Evolutionary conservation across 768 basidiomycete species (phyloP), one percentile per base, ranked within the genome.

Genomic region (Boletus fagicola): DNA sequence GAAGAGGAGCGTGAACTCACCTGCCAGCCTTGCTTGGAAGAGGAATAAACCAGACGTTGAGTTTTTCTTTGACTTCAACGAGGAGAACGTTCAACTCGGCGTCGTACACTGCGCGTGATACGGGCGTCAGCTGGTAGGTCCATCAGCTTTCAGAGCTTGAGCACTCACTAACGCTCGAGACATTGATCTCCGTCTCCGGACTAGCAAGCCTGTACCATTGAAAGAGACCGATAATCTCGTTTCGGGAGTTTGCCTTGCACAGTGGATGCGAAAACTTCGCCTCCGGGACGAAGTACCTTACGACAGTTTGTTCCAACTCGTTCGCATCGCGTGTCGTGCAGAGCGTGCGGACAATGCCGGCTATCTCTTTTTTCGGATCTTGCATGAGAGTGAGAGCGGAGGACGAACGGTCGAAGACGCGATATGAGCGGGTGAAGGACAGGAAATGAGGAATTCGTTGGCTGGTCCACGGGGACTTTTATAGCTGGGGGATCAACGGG

Each of bases 161-260:
- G 48, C 31, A 74, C 80, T 71, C 53, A 81, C 83, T 75, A 54
- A 83, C 74, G 53, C 66, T 75, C 9, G 72, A 65, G 3, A 84
- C 73, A 2, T 73, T 58, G 36, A 80, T 61, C 10, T 77, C 68
- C 24, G 80, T 74, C 24, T 68, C 61, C 0, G 85, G 86, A 13
- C 83, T 86, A 65, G 85, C 68, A 35, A 87, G 74, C 49, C 86
- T 82, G 66, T 85, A 85, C 83, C 84, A 87, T 80, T 85, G 83
- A 65, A 82, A 86, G 31, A 65, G 42, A 76, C 83, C 63, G 4
- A 87, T 73, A 28, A 88, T 73, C 20, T 73, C 70, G 18, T 83
- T 78, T 51, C 85, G 76, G 16, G 85, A 85, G 52, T 76, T 75
- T n/a, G 78, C 76, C 0, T 66, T 76, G 73, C 79, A 86, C 28